Evolutionary conservation across 2,329 filamentous ascomycete species (phyloP), one percentile per base, ranked within the genome.

Genomic region (Fusarium drepaniforme): DNA sequence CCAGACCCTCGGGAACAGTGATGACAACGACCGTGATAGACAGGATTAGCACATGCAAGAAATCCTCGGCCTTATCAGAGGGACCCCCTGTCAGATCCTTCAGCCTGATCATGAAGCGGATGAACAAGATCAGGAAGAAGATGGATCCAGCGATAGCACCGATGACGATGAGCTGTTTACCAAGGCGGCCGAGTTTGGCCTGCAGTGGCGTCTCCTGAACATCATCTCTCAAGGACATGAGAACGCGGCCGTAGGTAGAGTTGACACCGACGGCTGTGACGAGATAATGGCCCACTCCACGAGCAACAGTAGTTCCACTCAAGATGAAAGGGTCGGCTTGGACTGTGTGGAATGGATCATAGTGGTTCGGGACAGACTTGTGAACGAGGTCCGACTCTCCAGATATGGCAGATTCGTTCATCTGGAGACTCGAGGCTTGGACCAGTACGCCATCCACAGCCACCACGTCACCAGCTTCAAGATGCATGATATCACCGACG

Each of bases 161-260:
- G 65, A 85, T 83, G 2, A 83, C 81, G 28, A 85, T 85, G 67
- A 96, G 95, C 78, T 95, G 93, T 77, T 94, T 93, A 8, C 94
- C 94, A 21, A 96, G 86, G 5, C 91, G 87, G 75, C 95, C 95
- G 68, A 96, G 86, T 82, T 95, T 96, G 4, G 89, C 91, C 81
- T 96, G 94, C 9, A 96, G 71, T 5, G 94, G 94, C 1, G 94
- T 96, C 28, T 93, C 93, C 79, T 96, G 92, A 67, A 92, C 91
- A 71, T 94, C 92, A 75, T 94, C 93, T 71, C 93, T 91, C 13
- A 96, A 84, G 42, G 93, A 93, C 89, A 96, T 93, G 85, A 96
- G 89, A 4, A 92, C 95, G 78, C 94, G 93, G 66, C 94, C 94
- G 78, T 94, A 92, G 37, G 90, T 93, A 1, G 93, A 94, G 81